Conservation (phyloP, 2,329 filamentous ascomycete species). For the Zasmidium cellare region DNA sequence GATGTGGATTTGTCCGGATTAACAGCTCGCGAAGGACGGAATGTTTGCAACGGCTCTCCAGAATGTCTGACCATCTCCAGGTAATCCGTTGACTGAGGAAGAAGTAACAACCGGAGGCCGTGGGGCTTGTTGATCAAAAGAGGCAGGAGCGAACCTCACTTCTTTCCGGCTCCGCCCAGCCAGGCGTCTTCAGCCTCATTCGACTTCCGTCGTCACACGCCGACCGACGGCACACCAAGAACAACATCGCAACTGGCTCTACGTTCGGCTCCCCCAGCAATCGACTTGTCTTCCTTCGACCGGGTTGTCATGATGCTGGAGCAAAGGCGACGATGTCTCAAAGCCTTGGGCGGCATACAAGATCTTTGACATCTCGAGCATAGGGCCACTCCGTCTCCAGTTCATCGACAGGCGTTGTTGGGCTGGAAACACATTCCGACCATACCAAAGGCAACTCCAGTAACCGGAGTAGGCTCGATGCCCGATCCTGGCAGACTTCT, state of each 20-base stretch:
- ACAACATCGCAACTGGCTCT: too few relatives aligned
- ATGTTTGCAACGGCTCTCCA: not conserved
- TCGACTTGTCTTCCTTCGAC: too few relatives aligned
- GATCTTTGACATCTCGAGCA: not conserved
- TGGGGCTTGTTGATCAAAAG: not conserved
- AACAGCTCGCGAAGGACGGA: not conserved
- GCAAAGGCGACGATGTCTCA: not conserved
- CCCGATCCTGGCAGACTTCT: not conserved
- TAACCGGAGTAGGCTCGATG: not conserved
- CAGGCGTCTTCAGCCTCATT: too few relatives aligned
- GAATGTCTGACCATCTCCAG: not conserved
- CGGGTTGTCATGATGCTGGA: too few relatives aligned
- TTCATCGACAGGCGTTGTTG: not conserved
- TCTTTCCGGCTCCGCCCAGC: not conserved
- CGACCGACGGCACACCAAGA: too few relatives aligned
- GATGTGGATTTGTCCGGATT: slow-evolving; percentile 10
- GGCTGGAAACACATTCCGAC: not conserved
- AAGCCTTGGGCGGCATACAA: not conserved
- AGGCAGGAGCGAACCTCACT: not conserved
- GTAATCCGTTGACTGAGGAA: not conserved
- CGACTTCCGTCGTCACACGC: too few relatives aligned
- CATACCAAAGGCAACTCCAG: not conserved
- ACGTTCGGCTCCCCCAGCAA: too few relatives aligned
- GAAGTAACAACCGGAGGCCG: not conserved
- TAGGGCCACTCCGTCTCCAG: not conserved